Conservation (phyloP, 192 early-diverging fungal species). For the Mortierella alpina region DNA sequence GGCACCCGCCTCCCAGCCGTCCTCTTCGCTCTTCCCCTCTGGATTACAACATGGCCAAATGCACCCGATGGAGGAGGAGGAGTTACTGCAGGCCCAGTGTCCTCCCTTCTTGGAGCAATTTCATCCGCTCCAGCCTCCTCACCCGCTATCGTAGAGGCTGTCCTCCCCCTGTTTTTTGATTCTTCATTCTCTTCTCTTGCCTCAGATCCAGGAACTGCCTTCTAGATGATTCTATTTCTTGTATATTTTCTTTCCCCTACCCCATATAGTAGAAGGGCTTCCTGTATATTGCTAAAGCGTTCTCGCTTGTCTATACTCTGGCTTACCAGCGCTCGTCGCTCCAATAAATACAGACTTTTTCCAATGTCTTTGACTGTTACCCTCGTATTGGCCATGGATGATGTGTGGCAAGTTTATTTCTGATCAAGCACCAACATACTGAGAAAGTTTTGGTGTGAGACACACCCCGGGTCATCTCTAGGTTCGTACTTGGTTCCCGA, state of each 20-base stretch:
- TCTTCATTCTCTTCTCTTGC: too few species aligned
- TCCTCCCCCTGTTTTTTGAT: not conserved
- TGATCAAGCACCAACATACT: too few species aligned
- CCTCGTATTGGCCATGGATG: too few species aligned
- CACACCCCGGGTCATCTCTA: too few species aligned
- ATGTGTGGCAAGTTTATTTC: too few species aligned
- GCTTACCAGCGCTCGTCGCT: not conserved
- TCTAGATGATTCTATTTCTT: conserved; percentile 5
- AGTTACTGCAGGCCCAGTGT: not conserved
- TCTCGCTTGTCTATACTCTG: not conserved
- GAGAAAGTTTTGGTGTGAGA: too few species aligned
- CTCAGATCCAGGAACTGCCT: not conserved
- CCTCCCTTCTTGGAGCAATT: conserved; percentile 14
- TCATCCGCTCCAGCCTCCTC: conserved; percentile 31
- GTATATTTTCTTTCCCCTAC: not conserved
- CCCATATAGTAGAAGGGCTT: too few species aligned
- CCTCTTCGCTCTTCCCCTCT: not conserved
- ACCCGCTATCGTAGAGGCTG: conserved; percentile 17
- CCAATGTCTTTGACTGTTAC: not conserved
- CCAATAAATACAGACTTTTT: not conserved
- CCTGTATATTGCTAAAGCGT: not conserved
- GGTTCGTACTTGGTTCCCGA: too few species aligned
- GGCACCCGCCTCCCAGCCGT: not conserved
- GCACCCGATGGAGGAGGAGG: not conserved
- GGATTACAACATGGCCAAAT: conserved; percentile 1